Conservation (phyloP, 1,284 basidiomycete species). For the Apiotrichum montevideense region DNA sequence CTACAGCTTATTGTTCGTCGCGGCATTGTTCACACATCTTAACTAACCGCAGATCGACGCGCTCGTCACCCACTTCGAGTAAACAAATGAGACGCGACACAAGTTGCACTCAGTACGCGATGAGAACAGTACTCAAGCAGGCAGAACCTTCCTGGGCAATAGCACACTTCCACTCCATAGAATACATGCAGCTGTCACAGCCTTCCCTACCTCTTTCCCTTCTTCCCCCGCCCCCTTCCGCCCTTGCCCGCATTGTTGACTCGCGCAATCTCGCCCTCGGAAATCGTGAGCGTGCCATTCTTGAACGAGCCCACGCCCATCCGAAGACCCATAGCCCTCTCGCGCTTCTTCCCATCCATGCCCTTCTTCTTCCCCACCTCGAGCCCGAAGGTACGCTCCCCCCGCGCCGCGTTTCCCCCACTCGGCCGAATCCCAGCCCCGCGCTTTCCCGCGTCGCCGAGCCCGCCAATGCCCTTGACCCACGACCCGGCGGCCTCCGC, state of each 20-base stretch:
- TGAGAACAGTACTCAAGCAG: no score
- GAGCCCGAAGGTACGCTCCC: constrained; percentile 21
- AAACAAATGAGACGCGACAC: no score
- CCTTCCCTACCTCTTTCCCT: constrained; percentile 2
- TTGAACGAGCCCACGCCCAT: constrained; percentile 46
- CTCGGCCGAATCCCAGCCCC: constrained; percentile 8
- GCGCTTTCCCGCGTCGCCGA: constrained; percentile 33
- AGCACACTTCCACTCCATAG: no score
- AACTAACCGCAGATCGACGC: constrained; percentile 14
- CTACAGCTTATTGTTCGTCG: constrained; percentile 6
- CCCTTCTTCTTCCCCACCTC: constrained; percentile 41
- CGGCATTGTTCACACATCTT: background rate
- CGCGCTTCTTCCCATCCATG: constrained; percentile 33
- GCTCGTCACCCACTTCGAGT: constrained; percentile 1
- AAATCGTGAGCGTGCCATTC: constrained; percentile 40
- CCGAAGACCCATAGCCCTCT: constrained; percentile 37
- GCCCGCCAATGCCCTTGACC: constrained; percentile 37
- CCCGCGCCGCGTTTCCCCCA: constrained; percentile 14
- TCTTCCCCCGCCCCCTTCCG: constrained; percentile 8
- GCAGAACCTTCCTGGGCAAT: no score
- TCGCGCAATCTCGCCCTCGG: constrained; percentile 36
- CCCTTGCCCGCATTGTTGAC: constrained; percentile 17
- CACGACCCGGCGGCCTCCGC: constrained; percentile 36
- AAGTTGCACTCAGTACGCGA: no score
- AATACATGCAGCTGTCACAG: no score